Base-by-base conservation (phyloP, 2,329 filamentous ascomycete species). In the Pseudocercospora macadamiae region DNA sequence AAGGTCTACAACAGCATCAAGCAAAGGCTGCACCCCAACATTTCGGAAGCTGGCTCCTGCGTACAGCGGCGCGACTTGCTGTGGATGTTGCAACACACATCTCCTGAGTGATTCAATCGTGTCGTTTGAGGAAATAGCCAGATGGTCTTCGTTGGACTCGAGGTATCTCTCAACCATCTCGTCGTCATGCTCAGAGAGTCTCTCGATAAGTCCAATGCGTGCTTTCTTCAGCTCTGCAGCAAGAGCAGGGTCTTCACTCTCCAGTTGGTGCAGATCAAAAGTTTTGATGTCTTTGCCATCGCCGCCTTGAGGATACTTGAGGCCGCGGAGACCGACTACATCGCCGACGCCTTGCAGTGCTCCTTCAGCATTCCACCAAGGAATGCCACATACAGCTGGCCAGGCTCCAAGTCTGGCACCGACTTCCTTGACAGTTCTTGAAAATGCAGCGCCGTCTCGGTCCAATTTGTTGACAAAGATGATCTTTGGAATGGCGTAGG, bases 41-140 rank as follows among this genome's bases (percentile, higher is more conserved):
- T 97, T 96, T 39, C 89, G 86, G 75, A 97, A 92, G 73, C 93
- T 97, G 4, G 93, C 93, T 2, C 93, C 93, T 0, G 91, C 91
- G 74, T 96, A 96, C 0, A 97, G 83, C 0, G 93, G 93, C 42
- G 95, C 89, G 16, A 96, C 80, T n/a, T 78, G 80, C 51, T 90
- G 91, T 8, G 88, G 83, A 1, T 87, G 85, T 47, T 81, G 80
- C 4, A 87, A 80, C 4, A 96, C 85, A 36, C 87, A 87, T 45
- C 87, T 83, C 30, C 93, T 86, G 28, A 99, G 83, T 61, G 89
- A 90, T 54, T 86, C 81, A 60, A 88, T 86, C 60, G 97, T 86
- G 39, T 88, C 80, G 16, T 82, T 73, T 0, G 86, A 76, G 0
- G 88, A 79, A 6, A 97, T 85, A 1, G 82, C 81, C 4, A 89